These are phyloP conservation scores for Kurtzmaniella fragi DNA, from an alignment of 805 yeast species.

Conservation along the genomic window DNA sequence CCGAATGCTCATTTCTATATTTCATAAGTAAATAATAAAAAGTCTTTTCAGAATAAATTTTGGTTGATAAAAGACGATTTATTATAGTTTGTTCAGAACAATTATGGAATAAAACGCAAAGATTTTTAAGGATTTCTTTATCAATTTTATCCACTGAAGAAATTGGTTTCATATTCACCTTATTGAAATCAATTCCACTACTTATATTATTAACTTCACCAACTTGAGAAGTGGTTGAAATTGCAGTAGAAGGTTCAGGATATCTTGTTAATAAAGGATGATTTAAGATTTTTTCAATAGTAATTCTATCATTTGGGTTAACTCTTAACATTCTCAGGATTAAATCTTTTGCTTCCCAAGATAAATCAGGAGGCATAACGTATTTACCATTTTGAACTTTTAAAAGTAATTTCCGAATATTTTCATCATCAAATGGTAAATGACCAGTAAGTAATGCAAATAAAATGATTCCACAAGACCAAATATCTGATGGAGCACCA, in stretches of 20 bases:
- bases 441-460: constrained; percentile 94
- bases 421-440: constrained; percentile 95
- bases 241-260: constrained; percentile 33
- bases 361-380: constrained; percentile 74
- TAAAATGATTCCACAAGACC: constrained; percentile 96
- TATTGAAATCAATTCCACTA: constrained; percentile 12
- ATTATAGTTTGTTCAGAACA: constrained; percentile 52
- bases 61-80: constrained; percentile 46
- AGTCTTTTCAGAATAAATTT: constrained; percentile 71
- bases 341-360: constrained; percentile 82
- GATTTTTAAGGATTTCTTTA: constrained; percentile 65
- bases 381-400: constrained; percentile 91
- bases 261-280: constrained; percentile 85
- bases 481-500: constrained; percentile 94
- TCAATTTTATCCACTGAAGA: constrained; percentile 52
- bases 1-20: constrained; percentile 64
- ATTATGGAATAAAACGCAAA: constrained; percentile 80
- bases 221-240: too few relatives aligned
- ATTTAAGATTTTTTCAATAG: constrained; percentile 64
- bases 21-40: constrained; percentile 71
- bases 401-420: constrained; percentile 76
- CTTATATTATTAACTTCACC: constrained; percentile 8
- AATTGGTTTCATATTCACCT: constrained; percentile 28
- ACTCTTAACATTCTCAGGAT: constrained; percentile 77
- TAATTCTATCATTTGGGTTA: constrained; percentile 74